Percentiles rank a stretch among this genome's conserved stretches.
phyloP scores from a whole-genome alignment of 257 asterid species.

The Henckelia pumila region DNA sequence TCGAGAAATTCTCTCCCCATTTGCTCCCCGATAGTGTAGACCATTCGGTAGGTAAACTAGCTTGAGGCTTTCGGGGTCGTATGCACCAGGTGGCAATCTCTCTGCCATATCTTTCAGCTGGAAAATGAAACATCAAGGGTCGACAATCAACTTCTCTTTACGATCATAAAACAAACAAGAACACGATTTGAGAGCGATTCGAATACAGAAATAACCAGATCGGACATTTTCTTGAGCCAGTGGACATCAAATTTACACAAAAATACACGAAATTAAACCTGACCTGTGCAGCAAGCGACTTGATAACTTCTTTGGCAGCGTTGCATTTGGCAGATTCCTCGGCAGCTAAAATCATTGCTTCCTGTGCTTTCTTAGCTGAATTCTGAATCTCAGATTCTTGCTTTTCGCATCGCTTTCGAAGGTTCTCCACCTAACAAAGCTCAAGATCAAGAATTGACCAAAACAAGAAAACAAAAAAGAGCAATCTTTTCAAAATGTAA shows the following conservation, averaged over 20 bases:
- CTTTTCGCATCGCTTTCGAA: constrained; percentile 64
- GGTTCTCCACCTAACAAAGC: constrained; percentile 57
- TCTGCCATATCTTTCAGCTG: constrained; percentile 98
- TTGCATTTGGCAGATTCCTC: constrained; percentile 91
- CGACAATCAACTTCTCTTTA: background rate
- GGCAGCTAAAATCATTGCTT: constrained; percentile 73
- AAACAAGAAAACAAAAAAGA: background rate
- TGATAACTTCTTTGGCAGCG: constrained; percentile 95
- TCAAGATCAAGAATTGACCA: constrained; percentile 19
- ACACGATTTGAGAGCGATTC: no score
- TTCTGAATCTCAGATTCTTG: constrained; percentile 78
- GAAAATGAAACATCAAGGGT: constrained; percentile 15
- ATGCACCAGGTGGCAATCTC: constrained; percentile 84
- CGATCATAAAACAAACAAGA: background rate
- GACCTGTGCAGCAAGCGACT: constrained; percentile 91
- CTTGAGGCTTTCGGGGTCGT: constrained; percentile 65
- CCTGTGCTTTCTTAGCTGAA: constrained; percentile 74
- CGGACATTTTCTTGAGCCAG: background rate
- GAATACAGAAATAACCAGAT: no score
- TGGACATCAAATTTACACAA: background rate
- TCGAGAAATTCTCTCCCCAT: constrained; percentile 53
- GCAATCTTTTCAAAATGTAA: constrained; percentile 2
- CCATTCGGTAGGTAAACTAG: constrained; percentile 56
- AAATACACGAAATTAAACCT: background rate
- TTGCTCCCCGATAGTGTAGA: constrained; percentile 24